Base-by-base conservation (phyloP, 768 basidiomycete species). In the Russula ochroleuca region DNA sequence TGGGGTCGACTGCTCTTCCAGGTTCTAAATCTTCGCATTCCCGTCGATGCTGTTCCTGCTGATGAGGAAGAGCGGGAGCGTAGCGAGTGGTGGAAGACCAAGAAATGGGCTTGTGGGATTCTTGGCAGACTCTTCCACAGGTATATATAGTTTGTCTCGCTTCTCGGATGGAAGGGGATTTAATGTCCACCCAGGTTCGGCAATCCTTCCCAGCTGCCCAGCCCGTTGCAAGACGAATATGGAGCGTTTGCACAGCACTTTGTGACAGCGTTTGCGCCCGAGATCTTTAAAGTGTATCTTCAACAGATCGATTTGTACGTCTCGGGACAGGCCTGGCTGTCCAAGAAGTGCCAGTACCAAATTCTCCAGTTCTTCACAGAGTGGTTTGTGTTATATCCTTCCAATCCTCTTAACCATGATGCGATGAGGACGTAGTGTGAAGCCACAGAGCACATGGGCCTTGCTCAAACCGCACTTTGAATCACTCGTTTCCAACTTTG, bases 81-180 rank as follows among this genome's bases (percentile, higher is more conserved):
- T 52, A 83, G 79, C 51, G 88, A 91, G 69, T 96, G 94, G 93
- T 92, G 92, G 89, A 88, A 87, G 72, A 82, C 88, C 10, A 95
- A 95, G 77, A 96, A 96, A 72, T 95, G 93, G 94, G 90, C 93
- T 0, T 94, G 87, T 71, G 83, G 81, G n/a, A 85, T 84, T 41
- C 78, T 96, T 9, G 88, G 89, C 40, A 79, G 86, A 25, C 77
- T 94, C 17, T 94, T 94, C 80, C 87, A 88, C 70, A 81, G 88
- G 82, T 86, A 59, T 7, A n/a, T n/a, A n/a, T n/a, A n/a, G n/a
- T 54, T 21, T 38, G 8, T 25, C 19, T 15, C 11, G n/a, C 10
- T 1, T 35, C 38, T 49, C 52, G 33, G 8, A 17, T 8, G 28
- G 48, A 48, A 40, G 37, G 1, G 23, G 25, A 19, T 3, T 28